These are phyloP conservation scores for Pontederia paniculata DNA, from an alignment of 176 grass and related monocot genomes.

Conservation along the genomic window DNA sequence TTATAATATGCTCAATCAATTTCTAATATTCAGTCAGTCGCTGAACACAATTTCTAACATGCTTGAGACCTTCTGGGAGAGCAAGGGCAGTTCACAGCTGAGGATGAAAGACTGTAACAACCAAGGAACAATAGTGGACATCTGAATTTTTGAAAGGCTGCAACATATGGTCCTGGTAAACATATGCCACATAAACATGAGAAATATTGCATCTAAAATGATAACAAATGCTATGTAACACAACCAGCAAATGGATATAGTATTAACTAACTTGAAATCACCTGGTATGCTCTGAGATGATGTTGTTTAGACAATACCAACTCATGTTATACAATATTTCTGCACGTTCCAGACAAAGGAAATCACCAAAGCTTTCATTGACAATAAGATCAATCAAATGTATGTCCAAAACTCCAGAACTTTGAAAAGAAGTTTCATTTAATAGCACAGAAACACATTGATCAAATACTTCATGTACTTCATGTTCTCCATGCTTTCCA, in stretches of 20 bases:
- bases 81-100: slow-evolving; percentile 45
- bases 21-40: background rate
- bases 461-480: slow-evolving; percentile 60
- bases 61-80: slow-evolving; percentile 57
- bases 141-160: slow-evolving; percentile 39
- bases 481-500: slow-evolving; percentile 35
- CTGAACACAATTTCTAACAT: slow-evolving; percentile 2
- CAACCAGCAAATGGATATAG: background rate
- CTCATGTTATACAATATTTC: slow-evolving; percentile 61
- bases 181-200: slow-evolving; percentile 8
- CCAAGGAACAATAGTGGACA: slow-evolving; percentile 43
- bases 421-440: slow-evolving; percentile 30
- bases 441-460: slow-evolving; percentile 53
- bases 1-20: background rate
- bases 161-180: slow-evolving; percentile 51
- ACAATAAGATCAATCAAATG: slow-evolving; percentile 38
- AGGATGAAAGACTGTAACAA: slow-evolving; percentile 74
- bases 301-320: slow-evolving; percentile 48
- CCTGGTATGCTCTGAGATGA: slow-evolving; percentile 48
- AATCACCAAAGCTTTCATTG: slow-evolving; percentile 28
- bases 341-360: slow-evolving; percentile 53
- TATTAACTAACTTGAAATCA: slow-evolving; percentile 20
- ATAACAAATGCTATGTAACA: background rate
- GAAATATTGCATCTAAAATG: slow-evolving; percentile 4
- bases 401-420: slow-evolving; percentile 28